These are phyloP conservation scores for Microcera coccophila DNA, from an alignment of 2,329 filamentous ascomycete species.

Conservation along the genomic window DNA sequence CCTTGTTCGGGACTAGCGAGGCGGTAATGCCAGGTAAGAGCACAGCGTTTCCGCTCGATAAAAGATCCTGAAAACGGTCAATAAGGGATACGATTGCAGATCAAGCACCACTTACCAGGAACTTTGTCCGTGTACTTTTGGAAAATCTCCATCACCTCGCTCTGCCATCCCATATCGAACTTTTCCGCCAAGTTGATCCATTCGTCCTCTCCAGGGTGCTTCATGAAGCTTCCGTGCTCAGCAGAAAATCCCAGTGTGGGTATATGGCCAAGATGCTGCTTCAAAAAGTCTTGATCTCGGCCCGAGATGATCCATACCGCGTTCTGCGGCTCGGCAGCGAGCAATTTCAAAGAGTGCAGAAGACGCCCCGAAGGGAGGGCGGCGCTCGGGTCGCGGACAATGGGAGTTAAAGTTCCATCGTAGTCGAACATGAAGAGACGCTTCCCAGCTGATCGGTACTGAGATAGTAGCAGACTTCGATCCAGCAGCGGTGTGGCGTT, in stretches of 20 bases:
- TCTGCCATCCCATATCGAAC: slow-evolving; percentile 89
- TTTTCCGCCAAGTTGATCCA: slow-evolving; percentile 89
- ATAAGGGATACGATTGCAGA: too few relatives aligned
- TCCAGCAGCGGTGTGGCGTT: slow-evolving; percentile 80
- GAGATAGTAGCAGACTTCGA: slow-evolving; percentile 63
- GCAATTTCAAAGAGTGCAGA: slow-evolving; percentile 70
- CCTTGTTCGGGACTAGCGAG: slow-evolving; percentile 84
- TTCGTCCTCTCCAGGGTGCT: slow-evolving; percentile 66
- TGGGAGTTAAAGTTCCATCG: slow-evolving; percentile 92
- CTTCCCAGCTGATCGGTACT: slow-evolving; percentile 71
- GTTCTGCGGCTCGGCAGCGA: slow-evolving; percentile 78
- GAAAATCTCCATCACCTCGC: slow-evolving; percentile 78
- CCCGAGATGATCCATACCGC: slow-evolving; percentile 98
- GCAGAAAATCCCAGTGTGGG: slow-evolving; percentile 85
- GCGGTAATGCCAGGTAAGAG: slow-evolving; percentile 96
- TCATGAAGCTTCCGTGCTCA: slow-evolving; percentile 95
- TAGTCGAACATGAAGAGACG: slow-evolving; percentile 99
- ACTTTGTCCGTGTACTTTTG: slow-evolving; percentile 84
- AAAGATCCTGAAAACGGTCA: slow-evolving; percentile 87
- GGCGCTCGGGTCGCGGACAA: slow-evolving; percentile 84
- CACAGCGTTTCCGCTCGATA: slow-evolving; percentile 90
- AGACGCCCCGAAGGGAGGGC: slow-evolving; percentile 84
- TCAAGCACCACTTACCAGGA: slow-evolving; percentile 67
- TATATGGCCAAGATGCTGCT: slow-evolving; percentile 91
- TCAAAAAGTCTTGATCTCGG: slow-evolving; percentile 85